Percentiles rank a stretch among this genome's conserved stretches.
Conservation (phyloP, 2,329 filamentous ascomycete genomes). For the Raffaelea deltoideospora region DNA sequence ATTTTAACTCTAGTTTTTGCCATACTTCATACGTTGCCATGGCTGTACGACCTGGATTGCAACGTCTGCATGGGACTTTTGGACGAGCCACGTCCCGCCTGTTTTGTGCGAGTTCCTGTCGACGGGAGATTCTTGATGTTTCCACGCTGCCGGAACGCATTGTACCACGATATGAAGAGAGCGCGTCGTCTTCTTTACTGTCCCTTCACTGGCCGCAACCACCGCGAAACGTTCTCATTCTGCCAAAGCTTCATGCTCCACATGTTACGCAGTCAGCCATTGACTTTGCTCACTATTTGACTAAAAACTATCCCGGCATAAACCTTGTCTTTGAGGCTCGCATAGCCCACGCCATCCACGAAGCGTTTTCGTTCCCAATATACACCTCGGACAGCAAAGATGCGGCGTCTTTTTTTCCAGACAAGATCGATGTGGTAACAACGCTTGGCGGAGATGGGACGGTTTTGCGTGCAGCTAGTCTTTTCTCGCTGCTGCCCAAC, state of each 20-base stretch:
- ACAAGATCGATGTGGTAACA: conserved; percentile 75
- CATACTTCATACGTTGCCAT: too few species aligned
- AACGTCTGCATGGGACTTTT: too few species aligned
- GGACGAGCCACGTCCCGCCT: conserved; percentile 24
- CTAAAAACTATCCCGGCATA: conserved; percentile 62
- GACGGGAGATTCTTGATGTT: conserved; percentile 33
- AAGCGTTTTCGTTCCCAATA: conserved; percentile 56
- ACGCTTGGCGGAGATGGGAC: conserved; percentile 92
- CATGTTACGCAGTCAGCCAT: conserved; percentile 36
- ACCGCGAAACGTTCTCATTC: conserved; percentile 40
- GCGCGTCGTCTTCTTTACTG: conserved; percentile 35
- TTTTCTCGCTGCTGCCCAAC: conserved; percentile 66
- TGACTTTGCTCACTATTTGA: conserved; percentile 54
- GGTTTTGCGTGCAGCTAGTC: conserved; percentile 68
- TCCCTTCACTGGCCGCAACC: conserved; percentile 39
- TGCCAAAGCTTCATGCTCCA: conserved; percentile 42
- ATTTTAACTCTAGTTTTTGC: too few species aligned
- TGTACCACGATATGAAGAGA: conserved; percentile 49
- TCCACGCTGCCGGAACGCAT: conserved; percentile 37
- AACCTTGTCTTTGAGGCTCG: conserved; percentile 71
- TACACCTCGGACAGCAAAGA: conserved; percentile 39
- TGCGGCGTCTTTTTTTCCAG: conserved; percentile 39
- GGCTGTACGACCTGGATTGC: too few species aligned
- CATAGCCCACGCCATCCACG: conserved; percentile 57
- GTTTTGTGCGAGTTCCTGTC: too few species aligned